Percentiles rank a stretch among this genome's conserved stretches.
phyloP scores from a whole-genome alignment of 441 rosid genomes.

The Melastoma candidum region DNA sequence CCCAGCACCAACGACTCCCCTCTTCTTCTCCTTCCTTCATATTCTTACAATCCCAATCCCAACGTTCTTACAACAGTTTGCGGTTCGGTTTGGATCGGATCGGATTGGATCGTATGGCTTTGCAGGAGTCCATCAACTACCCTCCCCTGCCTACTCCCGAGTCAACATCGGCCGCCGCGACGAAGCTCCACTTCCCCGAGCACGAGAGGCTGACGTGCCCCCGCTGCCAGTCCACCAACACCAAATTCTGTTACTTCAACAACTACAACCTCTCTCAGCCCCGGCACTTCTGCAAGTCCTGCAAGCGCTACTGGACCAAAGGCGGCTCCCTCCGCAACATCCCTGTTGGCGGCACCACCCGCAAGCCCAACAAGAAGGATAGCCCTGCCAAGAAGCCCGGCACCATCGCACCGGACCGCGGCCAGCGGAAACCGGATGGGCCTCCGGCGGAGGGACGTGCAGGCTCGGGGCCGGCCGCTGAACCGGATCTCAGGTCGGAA shows the following conservation, averaged over 20 bases:
- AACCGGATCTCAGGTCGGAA: no score
- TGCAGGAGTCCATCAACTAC: no score
- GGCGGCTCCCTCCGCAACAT: conserved; percentile 85
- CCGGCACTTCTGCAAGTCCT: conserved; percentile 79
- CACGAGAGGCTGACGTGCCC: conserved; percentile 78
- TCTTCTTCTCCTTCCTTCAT: no score
- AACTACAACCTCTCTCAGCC: conserved; percentile 93
- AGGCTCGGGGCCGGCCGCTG: no score
- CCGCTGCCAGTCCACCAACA: conserved; percentile 76
- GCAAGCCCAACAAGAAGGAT: conserved; percentile 46
- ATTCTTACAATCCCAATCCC: no score
- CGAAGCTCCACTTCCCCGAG: conserved; percentile 61
- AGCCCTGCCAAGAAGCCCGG: conserved; percentile 23
- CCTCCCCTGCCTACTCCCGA: no score
- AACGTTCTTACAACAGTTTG: no score
- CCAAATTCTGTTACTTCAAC: conserved; percentile 93
- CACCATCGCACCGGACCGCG: conserved; percentile 16
- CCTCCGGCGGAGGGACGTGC: conserved; percentile 4
- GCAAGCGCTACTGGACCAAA: conserved; percentile 89
- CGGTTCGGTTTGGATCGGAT: no score
- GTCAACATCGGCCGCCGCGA: conserved; percentile 1
- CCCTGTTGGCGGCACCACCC: conserved; percentile 80
- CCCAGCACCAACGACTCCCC: no score
- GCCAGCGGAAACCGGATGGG: conserved; percentile 17
- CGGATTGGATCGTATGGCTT: no score